A percentile compares a stretch with the other conserved stretches of the same genome.
These are phyloP conservation scores for Lepidium sativum DNA, from an alignment of 345 rosid species.

Conservation along the genomic window DNA sequence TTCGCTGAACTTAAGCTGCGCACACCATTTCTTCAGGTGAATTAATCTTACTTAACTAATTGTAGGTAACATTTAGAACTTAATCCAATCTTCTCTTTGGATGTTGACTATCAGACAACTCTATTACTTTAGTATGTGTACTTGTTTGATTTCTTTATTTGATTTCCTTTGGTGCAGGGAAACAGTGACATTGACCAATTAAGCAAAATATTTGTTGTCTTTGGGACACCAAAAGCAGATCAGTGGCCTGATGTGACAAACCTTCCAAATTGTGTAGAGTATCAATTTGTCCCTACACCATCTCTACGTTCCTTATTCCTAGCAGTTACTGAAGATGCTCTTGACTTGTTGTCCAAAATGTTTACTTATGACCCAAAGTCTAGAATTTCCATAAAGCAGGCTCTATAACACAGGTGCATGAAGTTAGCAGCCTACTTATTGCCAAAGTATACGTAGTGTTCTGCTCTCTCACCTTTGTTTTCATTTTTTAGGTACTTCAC, in stretches of 20 bases:
- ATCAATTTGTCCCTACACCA: slow-evolving; percentile 66
- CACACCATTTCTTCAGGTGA: slow-evolving; percentile 82
- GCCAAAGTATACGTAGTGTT: background rate
- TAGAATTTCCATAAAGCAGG: slow-evolving; percentile 73
- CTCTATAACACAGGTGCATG: slow-evolving; percentile 72
- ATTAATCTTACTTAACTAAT: background rate
- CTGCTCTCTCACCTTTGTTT: slow-evolving; percentile 1
- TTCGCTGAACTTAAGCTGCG: slow-evolving; percentile 90
- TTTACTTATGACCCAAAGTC: slow-evolving; percentile 78
- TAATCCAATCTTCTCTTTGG: background rate
- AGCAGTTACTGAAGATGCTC: slow-evolving; percentile 73
- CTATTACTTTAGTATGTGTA: background rate
- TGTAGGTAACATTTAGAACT: background rate
- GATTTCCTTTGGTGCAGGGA: slow-evolving; percentile 37
- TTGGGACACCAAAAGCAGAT: slow-evolving; percentile 76
- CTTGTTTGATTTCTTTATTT: background rate
- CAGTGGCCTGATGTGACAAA: slow-evolving; percentile 81
- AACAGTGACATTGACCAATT: slow-evolving; percentile 88
- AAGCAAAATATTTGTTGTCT: slow-evolving; percentile 85
- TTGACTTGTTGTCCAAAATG: slow-evolving; percentile 81
- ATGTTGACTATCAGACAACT: background rate
- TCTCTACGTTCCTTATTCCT: slow-evolving; percentile 69
- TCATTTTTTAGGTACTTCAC: slow-evolving; percentile 46
- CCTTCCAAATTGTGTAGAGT: slow-evolving; percentile 90
- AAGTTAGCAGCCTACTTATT: background rate